phyloP scores from a whole-genome alignment of 768 basidiomycete species.

The Holtermannia corniformis region DNA sequence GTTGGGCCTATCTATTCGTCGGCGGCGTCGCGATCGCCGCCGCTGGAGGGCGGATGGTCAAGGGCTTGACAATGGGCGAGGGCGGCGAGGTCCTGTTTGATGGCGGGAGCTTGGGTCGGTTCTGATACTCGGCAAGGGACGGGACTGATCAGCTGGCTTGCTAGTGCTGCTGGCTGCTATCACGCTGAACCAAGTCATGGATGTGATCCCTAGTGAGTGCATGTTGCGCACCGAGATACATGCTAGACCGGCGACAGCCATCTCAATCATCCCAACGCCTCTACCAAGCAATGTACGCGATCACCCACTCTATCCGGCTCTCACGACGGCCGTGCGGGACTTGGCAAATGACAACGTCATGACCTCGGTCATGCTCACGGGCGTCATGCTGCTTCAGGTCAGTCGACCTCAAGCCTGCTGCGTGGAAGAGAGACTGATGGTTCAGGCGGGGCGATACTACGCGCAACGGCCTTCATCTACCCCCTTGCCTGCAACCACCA shows the following conservation, averaged over 20 bases:
- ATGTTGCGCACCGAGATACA: not conserved
- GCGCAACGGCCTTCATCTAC: slow-evolving; percentile 20
- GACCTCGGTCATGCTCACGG: slow-evolving; percentile 42
- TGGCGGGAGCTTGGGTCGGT: slow-evolving; percentile 38
- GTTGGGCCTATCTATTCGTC: slow-evolving; percentile 25
- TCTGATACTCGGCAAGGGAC: too few species aligned
- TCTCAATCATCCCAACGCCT: slow-evolving; percentile 24
- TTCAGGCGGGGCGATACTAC: slow-evolving; percentile 37
- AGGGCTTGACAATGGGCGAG: slow-evolving; percentile 20
- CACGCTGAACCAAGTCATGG: slow-evolving; percentile 25
- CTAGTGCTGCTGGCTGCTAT: slow-evolving; percentile 27
- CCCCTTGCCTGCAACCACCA: slow-evolving; percentile 3
- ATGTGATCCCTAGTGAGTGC: slow-evolving; percentile 28
- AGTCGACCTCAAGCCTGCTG: slow-evolving; percentile 4
- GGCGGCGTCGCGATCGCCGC: slow-evolving; percentile 25
- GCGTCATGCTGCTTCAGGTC: slow-evolving; percentile 41
- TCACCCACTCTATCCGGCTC: slow-evolving; percentile 17
- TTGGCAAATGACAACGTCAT: slow-evolving; percentile 39
- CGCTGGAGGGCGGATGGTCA: slow-evolving; percentile 25
- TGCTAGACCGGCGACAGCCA: slow-evolving; percentile 14
- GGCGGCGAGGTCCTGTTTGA: slow-evolving; percentile 41
- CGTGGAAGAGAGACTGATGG: not conserved
- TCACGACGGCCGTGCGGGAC: slow-evolving; percentile 29
- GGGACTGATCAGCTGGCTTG: too few species aligned
- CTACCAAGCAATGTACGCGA: slow-evolving; percentile 11